phyloP scores from a whole-genome alignment of 1,284 basidiomycete species.

The Austroboletus niveus region DNA sequence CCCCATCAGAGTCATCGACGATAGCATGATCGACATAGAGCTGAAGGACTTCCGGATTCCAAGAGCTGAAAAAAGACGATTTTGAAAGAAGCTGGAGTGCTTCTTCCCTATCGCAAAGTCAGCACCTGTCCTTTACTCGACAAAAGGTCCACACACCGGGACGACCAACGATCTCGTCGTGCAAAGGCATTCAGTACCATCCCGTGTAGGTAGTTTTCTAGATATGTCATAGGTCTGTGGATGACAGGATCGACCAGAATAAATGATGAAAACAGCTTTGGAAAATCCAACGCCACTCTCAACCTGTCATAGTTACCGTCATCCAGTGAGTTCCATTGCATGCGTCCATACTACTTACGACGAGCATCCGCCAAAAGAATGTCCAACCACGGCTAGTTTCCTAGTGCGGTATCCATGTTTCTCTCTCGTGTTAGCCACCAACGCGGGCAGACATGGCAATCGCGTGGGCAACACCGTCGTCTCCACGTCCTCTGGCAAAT shows the following conservation, averaged over 20 bases:
- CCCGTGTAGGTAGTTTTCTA: conserved; percentile 8
- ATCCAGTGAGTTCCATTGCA: neutral
- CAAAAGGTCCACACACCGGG: conserved; percentile 40
- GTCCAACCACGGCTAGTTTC: conserved; percentile 67
- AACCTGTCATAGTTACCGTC: conserved; percentile 34
- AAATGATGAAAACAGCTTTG: conserved; percentile 69
- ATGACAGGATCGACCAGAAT: conserved; percentile 83
- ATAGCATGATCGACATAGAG: conserved; percentile 70
- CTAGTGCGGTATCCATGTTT: conserved; percentile 45
- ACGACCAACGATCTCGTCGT: conserved; percentile 65
- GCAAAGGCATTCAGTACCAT: conserved; percentile 51
- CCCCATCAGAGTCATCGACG: conserved; percentile 31
- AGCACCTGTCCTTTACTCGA: neutral
- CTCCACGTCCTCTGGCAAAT: conserved; percentile 45
- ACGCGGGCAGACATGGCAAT: conserved; percentile 44
- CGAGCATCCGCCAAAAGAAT: conserved; percentile 79
- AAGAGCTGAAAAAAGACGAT: conserved; percentile 69
- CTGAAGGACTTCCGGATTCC: conserved; percentile 70
- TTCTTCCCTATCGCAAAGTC: conserved; percentile 47
- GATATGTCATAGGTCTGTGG: conserved; percentile 26
- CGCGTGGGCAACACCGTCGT: conserved; percentile 44
- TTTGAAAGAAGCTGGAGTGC: conserved; percentile 53
- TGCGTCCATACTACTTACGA: conserved; percentile 44
- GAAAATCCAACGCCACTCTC: conserved; percentile 60
- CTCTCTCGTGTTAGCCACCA: conserved; percentile 41